Evolutionary conservation across 1,284 basidiomycete genomes (phyloP).

Genomic region (Xanthoconium separans): DNA sequence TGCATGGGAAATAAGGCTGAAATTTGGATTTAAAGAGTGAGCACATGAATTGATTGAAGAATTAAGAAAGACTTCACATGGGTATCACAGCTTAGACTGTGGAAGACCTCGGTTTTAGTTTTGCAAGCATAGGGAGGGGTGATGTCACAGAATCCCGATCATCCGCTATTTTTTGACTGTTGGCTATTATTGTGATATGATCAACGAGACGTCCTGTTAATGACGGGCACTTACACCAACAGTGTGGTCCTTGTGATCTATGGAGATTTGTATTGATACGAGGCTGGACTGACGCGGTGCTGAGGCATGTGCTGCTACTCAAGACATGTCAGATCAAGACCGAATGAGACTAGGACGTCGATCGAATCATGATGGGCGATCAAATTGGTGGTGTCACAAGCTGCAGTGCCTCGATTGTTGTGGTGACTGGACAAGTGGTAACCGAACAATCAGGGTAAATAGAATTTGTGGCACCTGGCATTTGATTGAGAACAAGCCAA

Average conservation of each 20-base stretch:
- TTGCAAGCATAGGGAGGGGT: slow-evolving; percentile 8
- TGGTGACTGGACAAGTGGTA: slow-evolving; percentile 6
- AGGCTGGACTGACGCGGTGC: slow-evolving; percentile 5
- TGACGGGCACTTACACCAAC: slow-evolving; percentile 5
- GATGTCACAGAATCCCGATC: slow-evolving; percentile 23
- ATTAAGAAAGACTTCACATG: slow-evolving; percentile 18
- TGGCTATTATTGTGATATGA: slow-evolving; percentile 8
- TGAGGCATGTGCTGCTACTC: slow-evolving; percentile 26
- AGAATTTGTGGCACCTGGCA: slow-evolving; percentile 13
- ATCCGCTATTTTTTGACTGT: slow-evolving; percentile 3
- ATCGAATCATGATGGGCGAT: slow-evolving; percentile 29
- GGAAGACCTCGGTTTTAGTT: slow-evolving; percentile 25
- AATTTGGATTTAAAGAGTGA: slow-evolving; percentile 6
- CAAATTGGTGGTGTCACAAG: slow-evolving; percentile 28
- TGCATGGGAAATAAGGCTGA: slow-evolving; percentile 26
- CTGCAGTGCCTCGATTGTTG: slow-evolving; percentile 22
- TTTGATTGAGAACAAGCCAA: slow-evolving; percentile 14
- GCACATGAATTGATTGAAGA: slow-evolving; percentile 7
- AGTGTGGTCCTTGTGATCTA: slow-evolving; percentile 3
- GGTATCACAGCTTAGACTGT: slow-evolving; percentile 9
- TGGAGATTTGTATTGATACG: slow-evolving; percentile 2
- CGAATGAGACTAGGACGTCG: slow-evolving; percentile 19
- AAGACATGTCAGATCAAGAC: slow-evolving; percentile 25
- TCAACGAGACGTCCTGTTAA: slow-evolving; percentile 4
- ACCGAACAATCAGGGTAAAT: slow-evolving; percentile 5